Base-by-base conservation (phyloP, 805 yeast species). In the Debaryomyces maramus region DNA sequence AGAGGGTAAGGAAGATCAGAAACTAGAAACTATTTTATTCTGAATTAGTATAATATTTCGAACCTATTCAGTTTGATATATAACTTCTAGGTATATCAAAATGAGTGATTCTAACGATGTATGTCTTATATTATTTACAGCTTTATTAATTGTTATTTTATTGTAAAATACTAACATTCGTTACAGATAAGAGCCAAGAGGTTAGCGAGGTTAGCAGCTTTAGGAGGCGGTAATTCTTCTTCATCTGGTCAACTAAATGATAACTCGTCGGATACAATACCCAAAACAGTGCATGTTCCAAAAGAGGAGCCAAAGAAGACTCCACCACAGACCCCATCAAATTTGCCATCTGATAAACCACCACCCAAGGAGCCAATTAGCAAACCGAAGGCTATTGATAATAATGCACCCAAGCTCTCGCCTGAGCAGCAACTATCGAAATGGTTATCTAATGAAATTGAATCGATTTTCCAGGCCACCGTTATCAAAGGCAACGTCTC, bases 171-270 rank as follows among this genome's bases (percentile, higher is more conserved):
- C 53, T 52, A 50, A 52, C 49, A 56, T 51, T 20, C 6, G 46
- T 37, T 24, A 36, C 44, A 72, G 75, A 75, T 75, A 19, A 62
- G 80, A 41, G 73, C 74, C 37, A 75, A 74, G 47, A 57, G 85
- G 32, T 60, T 80, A 47, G 85, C 85, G 4, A 69, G 68, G 43
- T 63, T 80, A 41, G 69, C 50, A 9, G 50, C 50, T 13, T 16
- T 41, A 13, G 44, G 38, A 5, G 38, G 38, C 5, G 16, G 17
- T 10, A 20, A 39, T 6, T 9, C 13, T 3, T 20, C 13, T 5
- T 26, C 32, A 13, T 38, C 41, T 14, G 36, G 26, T 14, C 16
- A 31, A 16, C 13, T 22, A 11, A 23, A 32, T 19, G 26, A 27
- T 5, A 32, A 23, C 8, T 7, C 28, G 9, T 24, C 28, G 28